phyloP scores from a whole-genome alignment of 345 rosid genomes.

The Acer saccharum region DNA sequence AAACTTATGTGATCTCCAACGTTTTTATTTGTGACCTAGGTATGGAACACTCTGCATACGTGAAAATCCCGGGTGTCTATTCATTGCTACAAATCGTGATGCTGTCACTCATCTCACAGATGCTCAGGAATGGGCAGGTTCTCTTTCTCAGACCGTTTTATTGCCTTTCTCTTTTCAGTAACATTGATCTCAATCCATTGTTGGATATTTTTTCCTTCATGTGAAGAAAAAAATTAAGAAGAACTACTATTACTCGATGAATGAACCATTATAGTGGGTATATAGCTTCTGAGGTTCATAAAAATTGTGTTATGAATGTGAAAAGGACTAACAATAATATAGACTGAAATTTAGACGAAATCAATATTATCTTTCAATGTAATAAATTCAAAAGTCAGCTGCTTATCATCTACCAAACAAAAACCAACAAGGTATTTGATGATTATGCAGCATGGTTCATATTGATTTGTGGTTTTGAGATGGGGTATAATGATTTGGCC shows the following conservation, averaged over 20 bases:
- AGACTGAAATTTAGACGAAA: too few species aligned
- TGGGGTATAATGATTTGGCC: not conserved
- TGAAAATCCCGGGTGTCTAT: conserved; percentile 93
- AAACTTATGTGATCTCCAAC: not conserved
- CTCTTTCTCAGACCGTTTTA: conserved; percentile 14
- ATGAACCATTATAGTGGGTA: not conserved
- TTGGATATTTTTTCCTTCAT: not conserved
- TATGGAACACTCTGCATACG: conserved; percentile 93
- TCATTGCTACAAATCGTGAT: conserved; percentile 93
- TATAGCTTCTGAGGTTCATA: not conserved
- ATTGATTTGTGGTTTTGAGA: not conserved
- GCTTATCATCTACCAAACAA: not conserved
- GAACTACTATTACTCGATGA: not conserved
- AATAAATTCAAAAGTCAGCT: not conserved
- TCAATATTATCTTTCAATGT: not conserved
- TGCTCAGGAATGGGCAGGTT: conserved; percentile 99
- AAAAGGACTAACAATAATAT: not conserved
- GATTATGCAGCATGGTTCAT: not conserved
- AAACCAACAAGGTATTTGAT: not conserved
- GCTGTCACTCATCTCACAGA: conserved; percentile 92
- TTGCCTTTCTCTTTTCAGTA: not conserved
- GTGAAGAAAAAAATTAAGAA: not conserved
- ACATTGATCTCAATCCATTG: not conserved
- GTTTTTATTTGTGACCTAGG: conserved; percentile 32
- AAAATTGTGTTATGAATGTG: not conserved